Base-by-base conservation (phyloP, 1,284 basidiomycete genomes). In the Coniferiporia weirii region DNA sequence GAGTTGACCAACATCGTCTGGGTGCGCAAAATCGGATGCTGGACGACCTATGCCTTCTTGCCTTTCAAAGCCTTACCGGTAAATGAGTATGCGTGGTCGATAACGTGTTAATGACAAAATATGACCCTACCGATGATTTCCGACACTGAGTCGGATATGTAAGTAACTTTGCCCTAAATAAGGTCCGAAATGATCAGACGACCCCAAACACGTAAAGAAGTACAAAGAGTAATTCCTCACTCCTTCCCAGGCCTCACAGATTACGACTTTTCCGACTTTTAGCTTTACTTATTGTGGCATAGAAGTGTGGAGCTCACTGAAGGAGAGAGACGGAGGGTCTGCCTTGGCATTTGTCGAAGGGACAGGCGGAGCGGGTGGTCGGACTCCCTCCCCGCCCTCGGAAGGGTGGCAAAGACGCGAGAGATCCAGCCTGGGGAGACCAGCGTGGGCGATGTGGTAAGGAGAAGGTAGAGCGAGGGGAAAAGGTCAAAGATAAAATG, bases 161-260 rank as follows among this genome's bases (percentile, higher is more conserved):
- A 61, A 52, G 20, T 51, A 10, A 52, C 43, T 19, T 34, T 35
- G 12, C 54, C 53, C 54, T 58, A 7, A 34, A 34, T 19, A 15
- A 9, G 43, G 48, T 36, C 36, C 36, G 43, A 20, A 4, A 50
- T 40, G 38, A 15, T 40, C 8, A 40, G 38, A 40, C 38, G 38
- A 40, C 15, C 8, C 38, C 38, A 40, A 12, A 15, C 38, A 20
- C 19, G 17, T 46, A 19, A 46, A 46, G 19, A 46, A 46, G 8
- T 9, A 46, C 17, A 6, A 46, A 20, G 12, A 46, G 40, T 19
- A 56, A 56, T 56, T 36, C 57, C 71, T 66, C 68, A 86, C 86
- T 70, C 87, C 76, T 71, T 85, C 79, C 13, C 84, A 83, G 70
- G 89, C 89, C 70, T 89, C 86, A 36, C 87, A 82, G 64, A 89